These are phyloP conservation scores for Alnus rubra DNA, from an alignment of 306 rosid species.

Conservation along the genomic window DNA sequence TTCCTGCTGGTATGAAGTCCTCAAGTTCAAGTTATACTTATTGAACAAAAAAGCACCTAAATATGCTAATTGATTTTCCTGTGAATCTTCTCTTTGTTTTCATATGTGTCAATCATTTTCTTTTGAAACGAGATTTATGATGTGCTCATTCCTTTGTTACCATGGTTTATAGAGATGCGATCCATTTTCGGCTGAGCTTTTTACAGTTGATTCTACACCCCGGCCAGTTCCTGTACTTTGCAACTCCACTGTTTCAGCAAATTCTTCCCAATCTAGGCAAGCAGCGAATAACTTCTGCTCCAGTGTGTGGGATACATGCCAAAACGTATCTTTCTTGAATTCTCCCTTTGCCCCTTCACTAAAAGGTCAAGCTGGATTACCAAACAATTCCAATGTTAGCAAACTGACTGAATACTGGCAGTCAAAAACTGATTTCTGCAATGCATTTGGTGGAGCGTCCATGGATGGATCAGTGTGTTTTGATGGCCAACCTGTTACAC, in stretches of 20 bases:
- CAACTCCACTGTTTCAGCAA: constrained; percentile 61
- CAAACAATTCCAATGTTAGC: constrained; percentile 41
- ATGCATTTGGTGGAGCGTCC: constrained; percentile 78
- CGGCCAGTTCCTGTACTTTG: constrained; percentile 83
- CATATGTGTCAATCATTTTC: background rate
- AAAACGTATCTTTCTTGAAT: constrained; percentile 62
- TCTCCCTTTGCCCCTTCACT: constrained; percentile 85
- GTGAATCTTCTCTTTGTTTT: background rate
- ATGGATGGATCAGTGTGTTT: constrained; percentile 65
- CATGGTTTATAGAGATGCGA: constrained; percentile 66
- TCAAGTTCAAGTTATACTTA: background rate
- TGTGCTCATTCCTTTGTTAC: constrained; percentile 14
- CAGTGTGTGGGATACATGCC: constrained; percentile 79
- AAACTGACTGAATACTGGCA: constrained; percentile 74
- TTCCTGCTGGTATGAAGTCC: background rate
- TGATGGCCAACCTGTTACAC: constrained; percentile 66
- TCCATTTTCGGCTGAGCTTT: constrained; percentile 82
- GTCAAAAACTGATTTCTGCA: constrained; percentile 76
- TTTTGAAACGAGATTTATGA: background rate
- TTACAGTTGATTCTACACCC: constrained; percentile 44
- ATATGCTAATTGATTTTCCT: background rate
- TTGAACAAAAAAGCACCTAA: background rate
- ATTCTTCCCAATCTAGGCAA: constrained; percentile 72
- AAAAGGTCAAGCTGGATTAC: constrained; percentile 58
- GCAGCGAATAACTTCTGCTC: constrained; percentile 57